Evolutionary conservation across 1,284 basidiomycete species (phyloP), one percentile per base, ranked within the genome.

Genomic region (Microbotryum saponariae): DNA sequence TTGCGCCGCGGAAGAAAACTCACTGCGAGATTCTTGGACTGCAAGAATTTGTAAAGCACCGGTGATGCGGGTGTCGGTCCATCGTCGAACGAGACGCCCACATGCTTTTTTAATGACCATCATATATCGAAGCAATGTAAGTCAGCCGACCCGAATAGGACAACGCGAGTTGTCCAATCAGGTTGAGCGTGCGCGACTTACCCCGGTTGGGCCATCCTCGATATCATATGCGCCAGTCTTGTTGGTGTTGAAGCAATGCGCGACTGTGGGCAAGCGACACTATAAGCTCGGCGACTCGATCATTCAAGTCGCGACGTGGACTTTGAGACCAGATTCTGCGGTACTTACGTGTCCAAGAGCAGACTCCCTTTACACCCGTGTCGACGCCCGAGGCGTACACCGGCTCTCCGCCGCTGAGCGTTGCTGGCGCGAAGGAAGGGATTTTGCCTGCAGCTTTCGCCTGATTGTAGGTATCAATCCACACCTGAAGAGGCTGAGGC

Each of bases 11-110:
- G 37, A 16, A 18, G 37, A 6, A 42, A 16, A 42, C 37, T 42
- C 16, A 42, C 37, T 9, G 73, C 79, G 60, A 83, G 74, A 58
- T 83, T 80, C 61, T 89, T 79, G n/a, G 76, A 58, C 64, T 79
- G 66, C 55, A 91, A 77, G 73, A 88, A 89, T 12, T 75, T 58
- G 72, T 82, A 82, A 21, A 85, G 77, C 47, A 61, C 62, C 23
- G 74, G 70, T 1, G 78, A 78, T 4, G 75, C 83, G 1, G 78
- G 76, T 33, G 80, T 78, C 0, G 89, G 89, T 6, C 89, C 89
- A 73, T 91, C 89, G 72, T 91, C 89, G 72, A 89, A 72, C 1
- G 64, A 31, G 46, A 65, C 9, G 4, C 54, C 63, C 37, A 59
- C 50, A 21, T 48, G 58, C 33, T 57, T 50, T 50, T 33, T 58